These are phyloP conservation scores for Chytriomyces sp. DNA, from an alignment of 192 early-diverging fungal genomes.

Conservation along the genomic window DNA sequence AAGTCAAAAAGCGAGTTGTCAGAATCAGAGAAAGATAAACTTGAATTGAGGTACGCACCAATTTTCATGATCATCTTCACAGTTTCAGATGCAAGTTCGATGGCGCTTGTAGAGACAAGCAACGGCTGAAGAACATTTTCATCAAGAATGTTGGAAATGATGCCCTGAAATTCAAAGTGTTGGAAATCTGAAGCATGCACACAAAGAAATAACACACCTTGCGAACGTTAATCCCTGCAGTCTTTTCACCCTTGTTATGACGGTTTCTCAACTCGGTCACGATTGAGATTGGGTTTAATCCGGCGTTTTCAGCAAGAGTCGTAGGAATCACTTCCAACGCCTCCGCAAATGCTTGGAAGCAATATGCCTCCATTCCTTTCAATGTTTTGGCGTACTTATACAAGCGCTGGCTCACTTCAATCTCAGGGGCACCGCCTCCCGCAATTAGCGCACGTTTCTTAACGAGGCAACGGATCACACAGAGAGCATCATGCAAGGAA, in stretches of 20 bases:
- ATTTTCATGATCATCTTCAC: conserved; percentile 99
- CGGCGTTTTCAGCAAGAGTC: conserved; percentile 97
- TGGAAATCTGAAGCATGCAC: too few relatives aligned
- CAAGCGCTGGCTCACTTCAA: conserved; percentile 88
- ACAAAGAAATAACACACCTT: conserved; percentile 64
- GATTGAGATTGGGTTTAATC: conserved; percentile 94
- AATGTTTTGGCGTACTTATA: conserved; percentile 86
- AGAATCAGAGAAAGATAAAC: neutral
- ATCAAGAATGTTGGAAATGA: conserved; percentile 94
- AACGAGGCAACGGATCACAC: conserved; percentile 97
- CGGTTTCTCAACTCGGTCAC: conserved; percentile 96
- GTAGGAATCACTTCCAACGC: conserved; percentile 97
- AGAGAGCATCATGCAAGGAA: conserved; percentile 97
- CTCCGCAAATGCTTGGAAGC: conserved; percentile 97
- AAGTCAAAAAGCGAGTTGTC: neutral
- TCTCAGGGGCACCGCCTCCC: conserved; percentile 98
- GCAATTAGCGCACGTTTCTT: conserved; percentile 98
- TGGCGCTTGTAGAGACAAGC: conserved; percentile 94
- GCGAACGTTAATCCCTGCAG: conserved; percentile 96
- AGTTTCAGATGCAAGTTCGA: conserved; percentile 95
- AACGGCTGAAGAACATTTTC: conserved; percentile 99
- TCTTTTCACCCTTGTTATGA: conserved; percentile 90
- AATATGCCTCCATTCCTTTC: conserved; percentile 94
- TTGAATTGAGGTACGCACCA: conserved; percentile 23
- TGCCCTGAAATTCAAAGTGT: conserved; percentile 51